Conservation (phyloP, 495 filamentous ascomycete species). For the Cairneyella variabilis region DNA sequence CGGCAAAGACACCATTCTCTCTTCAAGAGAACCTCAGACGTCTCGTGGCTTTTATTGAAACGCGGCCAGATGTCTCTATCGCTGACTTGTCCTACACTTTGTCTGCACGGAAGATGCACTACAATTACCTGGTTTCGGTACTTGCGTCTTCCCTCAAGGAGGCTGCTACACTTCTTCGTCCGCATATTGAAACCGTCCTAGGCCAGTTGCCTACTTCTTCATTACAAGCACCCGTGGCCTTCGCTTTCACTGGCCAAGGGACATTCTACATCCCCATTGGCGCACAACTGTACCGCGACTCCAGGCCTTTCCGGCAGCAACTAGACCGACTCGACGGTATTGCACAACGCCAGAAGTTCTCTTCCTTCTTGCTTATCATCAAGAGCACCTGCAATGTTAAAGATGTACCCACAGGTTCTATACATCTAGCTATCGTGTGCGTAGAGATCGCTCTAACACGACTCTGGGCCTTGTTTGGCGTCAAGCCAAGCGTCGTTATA, state of each 20-base stretch:
- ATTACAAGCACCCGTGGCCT: slow-evolving; percentile 39
- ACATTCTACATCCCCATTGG: slow-evolving; percentile 62
- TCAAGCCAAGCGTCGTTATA: slow-evolving; percentile 70
- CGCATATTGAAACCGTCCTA: background rate
- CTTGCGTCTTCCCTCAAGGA: slow-evolving; percentile 28
- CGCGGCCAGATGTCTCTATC: slow-evolving; percentile 43
- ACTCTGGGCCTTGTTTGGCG: slow-evolving; percentile 74
- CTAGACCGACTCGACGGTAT: slow-evolving; percentile 68
- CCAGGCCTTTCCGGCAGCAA: slow-evolving; percentile 59
- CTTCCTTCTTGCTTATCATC: slow-evolving; percentile 62
- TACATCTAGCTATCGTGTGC: slow-evolving; percentile 72
- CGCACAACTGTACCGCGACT: slow-evolving; percentile 60
- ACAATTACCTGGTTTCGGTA: slow-evolving; percentile 65
- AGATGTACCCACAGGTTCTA: slow-evolving; percentile 57
- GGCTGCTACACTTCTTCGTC: background rate
- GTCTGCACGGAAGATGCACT: slow-evolving; percentile 73
- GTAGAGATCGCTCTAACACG: slow-evolving; percentile 82
- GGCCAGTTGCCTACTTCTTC: background rate
- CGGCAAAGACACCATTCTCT: slow-evolving; percentile 49
- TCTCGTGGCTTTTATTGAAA: slow-evolving; percentile 29
- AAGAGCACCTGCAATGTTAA: slow-evolving; percentile 52
- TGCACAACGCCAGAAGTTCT: slow-evolving; percentile 64
- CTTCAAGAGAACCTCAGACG: slow-evolving; percentile 46
- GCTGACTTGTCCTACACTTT: slow-evolving; percentile 69
- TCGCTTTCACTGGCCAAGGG: slow-evolving; percentile 70